Evolutionary conservation across 164 flowering plant species (phyloP), one percentile per base, ranked within the genome.

Genomic region (Macadamia tetraphylla): DNA sequence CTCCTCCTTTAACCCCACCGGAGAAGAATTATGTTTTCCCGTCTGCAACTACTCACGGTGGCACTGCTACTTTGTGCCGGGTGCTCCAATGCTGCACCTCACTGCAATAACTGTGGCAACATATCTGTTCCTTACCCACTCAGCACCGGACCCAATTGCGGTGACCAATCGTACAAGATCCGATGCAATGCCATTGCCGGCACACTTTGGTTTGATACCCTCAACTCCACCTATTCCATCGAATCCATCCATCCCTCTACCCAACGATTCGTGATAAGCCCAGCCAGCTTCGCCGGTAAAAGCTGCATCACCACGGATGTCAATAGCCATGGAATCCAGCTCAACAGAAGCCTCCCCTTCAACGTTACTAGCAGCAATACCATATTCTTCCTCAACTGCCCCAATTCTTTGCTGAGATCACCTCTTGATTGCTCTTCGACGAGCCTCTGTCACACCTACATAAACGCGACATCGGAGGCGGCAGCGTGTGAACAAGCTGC

Each of bases 281-380:
- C 90, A 6, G 66, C 87, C 1, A 31, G 65, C 23, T 78, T 86
- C 72, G 11, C 65, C 29, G 67, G 71, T 59, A 77, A 77, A 80
- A 65, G 81, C 62, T 86, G 90, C 80, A 51, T 82, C 69, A 67
- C 87, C 1, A 6, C 76, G 10, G 90, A 86, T 71, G 43, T 78
- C 29, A 7, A 67, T 53, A 17, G 70, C 76, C 63, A 74, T 51
- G 89, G 90, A 9, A 48, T 86, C 64, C 83, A 73, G 68, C 84
- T 86, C 63, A 78, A 84, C 77, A 11, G 48, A 12, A 32, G 62
- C 58, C 67, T 79, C 12, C 90, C 90, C 13, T 86, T 86, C 76
- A 86, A 82, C 80, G 63, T 86, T 73, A 84, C 87, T 64, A 74
- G 79, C 66, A 61, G 75, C n/a, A 86, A 86, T 79, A 84, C 86